A percentile compares a stretch with the other conserved stretches of the same genome.
Evolutionary conservation across 148 eudicot genomes (phyloP).

Genomic region (Salicornia ramosissima): DNA sequence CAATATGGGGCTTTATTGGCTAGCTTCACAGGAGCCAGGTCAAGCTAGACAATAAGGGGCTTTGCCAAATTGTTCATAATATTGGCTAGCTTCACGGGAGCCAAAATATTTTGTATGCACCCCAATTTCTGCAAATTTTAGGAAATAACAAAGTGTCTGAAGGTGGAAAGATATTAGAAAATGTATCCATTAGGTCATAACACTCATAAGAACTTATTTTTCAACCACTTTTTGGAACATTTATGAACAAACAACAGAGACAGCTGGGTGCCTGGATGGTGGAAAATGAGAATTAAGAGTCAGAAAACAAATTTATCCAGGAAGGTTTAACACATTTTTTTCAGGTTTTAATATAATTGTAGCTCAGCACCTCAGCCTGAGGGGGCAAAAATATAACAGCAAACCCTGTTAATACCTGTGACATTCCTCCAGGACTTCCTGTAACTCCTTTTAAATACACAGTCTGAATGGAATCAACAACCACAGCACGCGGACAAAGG

Average conservation of each 20-base stretch:
- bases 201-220: not conserved
- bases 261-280: not conserved
- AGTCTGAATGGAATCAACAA: conserved; percentile 93
- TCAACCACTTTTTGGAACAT: not conserved
- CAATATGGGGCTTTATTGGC: too few relatives aligned
- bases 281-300: not conserved
- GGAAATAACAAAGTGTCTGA: too few relatives aligned
- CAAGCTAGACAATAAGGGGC: too few relatives aligned
- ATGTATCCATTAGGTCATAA: too few relatives aligned
- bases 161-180: too few relatives aligned
- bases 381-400: not conserved
- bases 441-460: conserved; percentile 70
- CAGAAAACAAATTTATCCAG: not conserved
- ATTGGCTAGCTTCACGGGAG: too few relatives aligned
- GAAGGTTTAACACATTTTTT: not conserved
- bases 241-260: not conserved
- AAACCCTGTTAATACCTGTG: conserved; percentile 49
- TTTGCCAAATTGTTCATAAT: too few relatives aligned
- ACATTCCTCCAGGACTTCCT: conserved; percentile 78
- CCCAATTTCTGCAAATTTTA: too few relatives aligned
- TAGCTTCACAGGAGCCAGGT: too few relatives aligned
- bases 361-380: not conserved
- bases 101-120: too few relatives aligned
- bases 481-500: conserved; percentile 68
- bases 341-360: not conserved